Evolutionary conservation across 108 stramenopile species (phyloP).

Genomic region (Nannochloropsis oceanica): DNA sequence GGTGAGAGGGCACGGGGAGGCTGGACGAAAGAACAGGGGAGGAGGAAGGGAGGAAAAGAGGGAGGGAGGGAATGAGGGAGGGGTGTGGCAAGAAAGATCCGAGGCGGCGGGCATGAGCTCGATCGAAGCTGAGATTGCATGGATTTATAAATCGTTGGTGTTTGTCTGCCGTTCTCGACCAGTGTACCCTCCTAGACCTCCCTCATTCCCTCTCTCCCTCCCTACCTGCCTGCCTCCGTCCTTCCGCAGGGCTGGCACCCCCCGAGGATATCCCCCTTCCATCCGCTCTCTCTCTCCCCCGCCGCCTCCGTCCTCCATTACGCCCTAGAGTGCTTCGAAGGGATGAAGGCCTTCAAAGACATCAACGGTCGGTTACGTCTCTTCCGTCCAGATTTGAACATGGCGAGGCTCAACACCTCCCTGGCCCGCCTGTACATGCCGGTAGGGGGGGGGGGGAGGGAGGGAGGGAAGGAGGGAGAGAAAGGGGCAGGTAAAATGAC

Average conservation of each 20-base stretch:
- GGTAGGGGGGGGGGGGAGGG: neutral
- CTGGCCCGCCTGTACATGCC: conserved; percentile 35
- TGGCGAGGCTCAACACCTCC: conserved; percentile 56
- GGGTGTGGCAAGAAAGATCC: too few relatives aligned
- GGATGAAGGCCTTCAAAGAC: conserved; percentile 42
- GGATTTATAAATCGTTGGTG: neutral
- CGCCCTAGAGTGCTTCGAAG: conserved; percentile 86
- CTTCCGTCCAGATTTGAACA: conserved; percentile 79
- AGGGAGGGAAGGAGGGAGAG: neutral
- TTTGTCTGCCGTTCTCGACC: neutral
- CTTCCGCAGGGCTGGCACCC: conserved; percentile 48
- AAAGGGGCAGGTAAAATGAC: neutral
- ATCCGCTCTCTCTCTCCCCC: conserved; percentile 59
- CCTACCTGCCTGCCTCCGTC: neutral
- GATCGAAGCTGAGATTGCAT: too few relatives aligned
- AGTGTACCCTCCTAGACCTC: neutral
- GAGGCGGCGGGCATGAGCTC: too few relatives aligned
- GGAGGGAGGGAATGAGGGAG: neutral
- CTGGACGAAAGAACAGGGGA: neutral
- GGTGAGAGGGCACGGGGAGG: neutral
- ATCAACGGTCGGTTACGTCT: conserved; percentile 46
- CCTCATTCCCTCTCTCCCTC: neutral
- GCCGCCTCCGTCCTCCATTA: conserved; percentile 77
- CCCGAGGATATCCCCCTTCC: conserved; percentile 61
- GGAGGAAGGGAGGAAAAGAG: neutral